Evolutionary conservation across 176 grass and related monocot genomes (phyloP), one percentile per base, ranked within the genome.

Genomic region (Aegilops sharonensis): DNA sequence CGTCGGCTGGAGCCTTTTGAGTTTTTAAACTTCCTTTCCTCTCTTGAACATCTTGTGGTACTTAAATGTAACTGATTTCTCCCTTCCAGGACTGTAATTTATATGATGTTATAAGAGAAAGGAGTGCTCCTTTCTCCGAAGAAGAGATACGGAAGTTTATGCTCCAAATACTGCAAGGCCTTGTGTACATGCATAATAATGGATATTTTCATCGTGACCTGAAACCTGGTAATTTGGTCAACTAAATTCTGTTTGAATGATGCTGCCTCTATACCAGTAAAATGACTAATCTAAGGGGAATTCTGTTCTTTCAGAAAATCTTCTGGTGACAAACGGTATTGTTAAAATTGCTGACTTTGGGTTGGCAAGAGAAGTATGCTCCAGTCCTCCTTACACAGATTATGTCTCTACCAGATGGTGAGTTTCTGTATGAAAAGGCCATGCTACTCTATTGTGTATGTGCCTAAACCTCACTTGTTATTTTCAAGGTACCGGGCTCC

Each of bases 351-450:
- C 95, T 20, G 95, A 98, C 84, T 95, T 98, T 69, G 95, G 95
- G n/a, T 83, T 98, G 85, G 95, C 95, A 85, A 95, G 95, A 87
- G 95, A 98, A 93, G 77, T 98, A 69, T 87, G 76, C 62, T 98
- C 95, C 29, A 88, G 68, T 37, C 91, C 93, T 93, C 95, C 95
- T 54, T 98, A 95, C 83, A 98, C 95, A 40, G 95, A 98, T 82
- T 98, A 98, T 90, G 95, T 98, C 82, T 98, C 95, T 68, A 98
- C 95, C 50, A 93, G 95, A 98, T 98, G 95, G 95, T 98, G 79
- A 95, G 84, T 85, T 54, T 12, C 21, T 70, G 37, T 62, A 37
- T 62, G 36, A 63, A 82, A 48, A 8, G 39, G 5, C 9, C 11
- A 8, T 72, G 72, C 18, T 75, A 85, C 52, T 79, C 5, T 43